Base-by-base conservation (phyloP, 768 basidiomycete species). In the Thelephora ganbajun region DNA sequence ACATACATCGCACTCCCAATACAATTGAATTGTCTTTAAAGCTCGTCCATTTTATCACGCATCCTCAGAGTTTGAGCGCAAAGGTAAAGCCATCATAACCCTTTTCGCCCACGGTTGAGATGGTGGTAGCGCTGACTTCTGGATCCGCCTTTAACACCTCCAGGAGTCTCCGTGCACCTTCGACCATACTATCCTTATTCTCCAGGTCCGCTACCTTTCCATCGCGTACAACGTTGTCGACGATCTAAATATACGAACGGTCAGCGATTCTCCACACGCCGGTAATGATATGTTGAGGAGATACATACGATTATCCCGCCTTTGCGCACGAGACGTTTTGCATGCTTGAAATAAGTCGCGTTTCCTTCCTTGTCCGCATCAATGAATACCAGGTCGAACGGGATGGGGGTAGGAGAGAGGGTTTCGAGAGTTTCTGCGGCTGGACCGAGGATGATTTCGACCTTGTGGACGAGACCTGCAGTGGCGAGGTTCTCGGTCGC, bases 341-440 rank as follows among this genome's bases (percentile, higher is more conserved):
- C 74, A 50, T 83, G 71, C 1, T 59, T 63, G 62, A 78, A 80
- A 56, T 83, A 83, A 3, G 65, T 64, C 19, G 66, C 47, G 51
- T 77, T 78, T 35, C 66, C 68, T 3, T 63, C 59, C 57, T 83
- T 83, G 63, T 83, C 79, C 6, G 80, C 83, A 60, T 84, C 82
- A 51, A 83, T 80, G 66, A 84, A 86, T 2, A 69, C 68, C 16
- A 86, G 60, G 59, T 84, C 82, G 58, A 80, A 71, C 3, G 62
- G 59, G 9, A 69, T 68, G 6, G 77, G 59, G 26, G 9, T 30
- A 30, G 26, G 9, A 6, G 68, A 61, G 30, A 83, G 60, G 37
- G 62, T 66, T 19, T 60, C 62, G 37, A 84, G 64, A 0, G 72
- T 69, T 3, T 77, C 71, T 2, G 63, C 61, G 1, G 76, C 80